Evolutionary conservation across 2,329 filamentous ascomycete genomes (phyloP).

Genomic region (Aureobasidium namibiae): DNA sequence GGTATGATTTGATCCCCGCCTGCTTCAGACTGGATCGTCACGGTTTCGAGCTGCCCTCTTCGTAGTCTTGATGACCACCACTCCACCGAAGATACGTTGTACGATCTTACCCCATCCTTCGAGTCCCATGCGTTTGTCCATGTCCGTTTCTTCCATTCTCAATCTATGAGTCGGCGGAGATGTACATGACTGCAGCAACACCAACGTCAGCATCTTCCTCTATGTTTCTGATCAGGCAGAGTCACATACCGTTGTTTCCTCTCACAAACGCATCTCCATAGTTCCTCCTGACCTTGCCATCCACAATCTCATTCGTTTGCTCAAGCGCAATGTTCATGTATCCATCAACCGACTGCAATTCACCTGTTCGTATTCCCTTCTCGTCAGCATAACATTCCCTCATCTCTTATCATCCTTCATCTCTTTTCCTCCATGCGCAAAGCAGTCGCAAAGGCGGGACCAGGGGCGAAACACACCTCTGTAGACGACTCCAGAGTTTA

Average conservation of each 20-base stretch:
- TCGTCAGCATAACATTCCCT: too few relatives aligned
- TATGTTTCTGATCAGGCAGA: neutral
- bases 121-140: neutral
- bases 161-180: conserved; percentile 51
- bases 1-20: neutral
- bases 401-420: neutral
- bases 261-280: conserved; percentile 94
- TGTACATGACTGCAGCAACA: conserved; percentile 54
- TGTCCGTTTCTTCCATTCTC: neutral
- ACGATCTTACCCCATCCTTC: neutral
- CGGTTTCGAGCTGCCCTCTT: neutral
- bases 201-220: neutral
- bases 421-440: neutral
- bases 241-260: conserved; percentile 75
- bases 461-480: conserved; percentile 55
- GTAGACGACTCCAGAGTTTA: conserved; percentile 98
- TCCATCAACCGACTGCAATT: conserved; percentile 92
- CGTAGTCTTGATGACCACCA: neutral
- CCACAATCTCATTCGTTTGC: conserved; percentile 85
- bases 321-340: conserved; percentile 99
- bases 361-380: conserved; percentile 62
- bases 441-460: neutral
- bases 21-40: neutral
- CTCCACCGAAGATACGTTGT: neutral
- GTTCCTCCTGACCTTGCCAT: conserved; percentile 70